phyloP scores from a whole-genome alignment of 495 filamentous ascomycete species.

The Daldinia bambusicola region DNA sequence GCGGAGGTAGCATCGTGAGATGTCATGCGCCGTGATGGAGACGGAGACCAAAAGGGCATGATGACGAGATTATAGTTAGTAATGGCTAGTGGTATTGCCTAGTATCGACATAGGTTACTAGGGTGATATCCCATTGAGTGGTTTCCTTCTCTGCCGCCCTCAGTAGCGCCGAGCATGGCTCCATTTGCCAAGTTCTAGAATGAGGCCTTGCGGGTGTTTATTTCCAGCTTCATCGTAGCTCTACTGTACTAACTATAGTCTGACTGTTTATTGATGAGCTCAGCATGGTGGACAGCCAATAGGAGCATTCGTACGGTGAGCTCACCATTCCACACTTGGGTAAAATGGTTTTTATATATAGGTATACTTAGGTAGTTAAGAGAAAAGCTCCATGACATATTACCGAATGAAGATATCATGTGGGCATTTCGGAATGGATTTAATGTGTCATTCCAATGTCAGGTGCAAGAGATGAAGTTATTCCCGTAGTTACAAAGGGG shows the following conservation, averaged over 20 bases:
- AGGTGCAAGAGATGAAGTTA: background rate
- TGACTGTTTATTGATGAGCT: constrained; percentile 15
- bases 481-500: background rate
- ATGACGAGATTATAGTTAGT: constrained; percentile 1
- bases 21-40: background rate
- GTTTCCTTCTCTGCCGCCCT: background rate
- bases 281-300: constrained; percentile 2
- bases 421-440: background rate
- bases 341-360: constrained; percentile 4
- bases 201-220: constrained; percentile 6
- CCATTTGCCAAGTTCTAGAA: background rate
- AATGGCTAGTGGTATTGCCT: background rate
- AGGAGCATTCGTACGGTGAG: background rate
- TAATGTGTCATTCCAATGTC: background rate
- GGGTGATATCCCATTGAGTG: background rate
- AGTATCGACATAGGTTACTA: background rate
- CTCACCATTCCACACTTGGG: background rate
- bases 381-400: background rate
- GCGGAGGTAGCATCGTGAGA: constrained; percentile 10
- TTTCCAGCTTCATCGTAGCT: background rate
- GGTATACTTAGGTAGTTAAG: background rate
- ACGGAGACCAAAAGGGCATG: background rate
- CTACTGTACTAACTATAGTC: constrained; percentile 4
- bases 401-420: background rate
- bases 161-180: background rate